Conservation (phyloP, 441 rosid species). For the Capsella rubella region DNA sequence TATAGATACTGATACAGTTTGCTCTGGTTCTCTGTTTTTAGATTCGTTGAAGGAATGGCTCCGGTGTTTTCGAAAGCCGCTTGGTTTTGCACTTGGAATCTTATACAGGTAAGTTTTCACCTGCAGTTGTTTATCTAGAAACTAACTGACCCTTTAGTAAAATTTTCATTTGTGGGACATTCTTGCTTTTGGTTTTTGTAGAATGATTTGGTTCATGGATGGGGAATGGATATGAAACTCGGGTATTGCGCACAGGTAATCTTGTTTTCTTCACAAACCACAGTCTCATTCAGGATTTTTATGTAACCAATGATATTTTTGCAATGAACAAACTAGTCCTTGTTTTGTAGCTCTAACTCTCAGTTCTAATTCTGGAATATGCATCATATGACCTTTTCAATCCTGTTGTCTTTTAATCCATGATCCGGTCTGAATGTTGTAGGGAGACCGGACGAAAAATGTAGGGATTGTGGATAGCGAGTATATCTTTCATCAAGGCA, state of each 20-base stretch:
- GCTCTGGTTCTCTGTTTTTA: conserved; percentile 40
- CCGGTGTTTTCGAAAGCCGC: conserved; percentile 97
- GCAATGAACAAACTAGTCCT: background rate
- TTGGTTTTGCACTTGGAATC: conserved; percentile 99
- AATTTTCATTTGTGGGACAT: background rate
- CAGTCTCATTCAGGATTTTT: background rate
- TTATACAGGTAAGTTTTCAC: conserved; percentile 74
- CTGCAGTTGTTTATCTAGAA: background rate
- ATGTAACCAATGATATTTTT: conserved; percentile 3
- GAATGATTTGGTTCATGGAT: conserved; percentile 96
- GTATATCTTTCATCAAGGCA: conserved; percentile 84
- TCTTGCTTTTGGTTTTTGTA: conserved; percentile 41
- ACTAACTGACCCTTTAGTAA: background rate
- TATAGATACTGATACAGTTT: background rate
- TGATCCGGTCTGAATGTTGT: conserved; percentile 29
- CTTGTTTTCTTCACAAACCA: background rate
- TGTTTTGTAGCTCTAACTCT: background rate
- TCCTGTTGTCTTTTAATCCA: background rate
- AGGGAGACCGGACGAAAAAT: conserved; percentile 90
- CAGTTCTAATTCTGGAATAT: background rate
- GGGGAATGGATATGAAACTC: conserved; percentile 98
- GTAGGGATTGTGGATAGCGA: conserved; percentile 93
- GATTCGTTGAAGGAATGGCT: conserved; percentile 99
- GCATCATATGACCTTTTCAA: background rate
- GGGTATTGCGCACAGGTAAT: conserved; percentile 95